Evolutionary conservation across 768 basidiomycete species (phyloP), one percentile per base, ranked within the genome.

Genomic region (Russula vinacea): DNA sequence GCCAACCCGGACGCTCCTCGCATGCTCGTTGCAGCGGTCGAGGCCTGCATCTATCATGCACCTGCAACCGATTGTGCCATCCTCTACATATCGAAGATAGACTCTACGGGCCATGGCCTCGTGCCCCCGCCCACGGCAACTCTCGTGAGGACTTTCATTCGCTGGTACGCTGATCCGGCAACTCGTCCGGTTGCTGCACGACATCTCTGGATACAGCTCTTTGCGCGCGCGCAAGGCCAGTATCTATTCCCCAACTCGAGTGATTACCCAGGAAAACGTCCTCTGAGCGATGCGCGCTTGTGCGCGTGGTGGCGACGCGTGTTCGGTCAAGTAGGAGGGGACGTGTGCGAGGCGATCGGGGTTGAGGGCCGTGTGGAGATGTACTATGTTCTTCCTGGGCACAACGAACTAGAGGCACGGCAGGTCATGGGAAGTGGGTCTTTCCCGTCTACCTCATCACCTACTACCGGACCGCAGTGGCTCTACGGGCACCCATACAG

Each of bases 231-330:
- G 3, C 95, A 98, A 75, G 78, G 76, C 40, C 95, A 98, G 74
- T 99, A 98, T 73, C 80, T 99, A 56, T 99, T 98, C 74, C 90
- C 95, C 0, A 94, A 94, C 73, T 93, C 91, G 11, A 77, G 82
- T 3, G 85, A 90, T 22, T 85, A 79, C 67, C 59, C 75, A 2
- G 84, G 83, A 2, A 98, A 98, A 75, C 81, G 76, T 19, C 86
- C 89, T 1, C 75, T 96, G 59, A 81, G 83, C 50, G 97, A 98
- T 72, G 78, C 87, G 50, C 81, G 82, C 71, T 81, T 98, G 3
- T 93, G 93, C 72, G 84, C 80, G 44, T 99, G 97, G 97, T 99
- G 97, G 97, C 90, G 88, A 73, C 81, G 83, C 24, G 79, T 90
- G 33, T 74, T 95, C 54, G 80, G 82, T 59, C 77, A 80, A 29